Evolutionary conservation across 176 grass and related monocot genomes (phyloP).

Genomic region (Themeda triandra): DNA sequence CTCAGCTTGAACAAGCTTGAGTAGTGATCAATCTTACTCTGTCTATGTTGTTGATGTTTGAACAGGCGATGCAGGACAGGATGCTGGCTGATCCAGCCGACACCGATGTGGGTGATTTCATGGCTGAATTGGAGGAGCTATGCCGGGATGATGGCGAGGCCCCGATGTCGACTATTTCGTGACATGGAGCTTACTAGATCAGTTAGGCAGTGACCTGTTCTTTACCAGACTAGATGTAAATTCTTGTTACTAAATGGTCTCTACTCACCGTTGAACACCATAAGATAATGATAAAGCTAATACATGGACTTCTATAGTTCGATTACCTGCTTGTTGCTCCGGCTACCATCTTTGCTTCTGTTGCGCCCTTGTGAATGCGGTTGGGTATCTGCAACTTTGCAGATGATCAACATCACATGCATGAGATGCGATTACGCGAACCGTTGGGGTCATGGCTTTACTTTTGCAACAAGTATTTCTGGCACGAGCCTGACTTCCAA

Average conservation of each 20-base stretch:
- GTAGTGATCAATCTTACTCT: background rate
- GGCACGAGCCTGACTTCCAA: too few species aligned
- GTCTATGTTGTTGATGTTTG: slow-evolving; percentile 13
- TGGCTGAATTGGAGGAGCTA: slow-evolving; percentile 70
- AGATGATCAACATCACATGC: background rate
- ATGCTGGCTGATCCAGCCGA: slow-evolving; percentile 38
- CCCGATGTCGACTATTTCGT: slow-evolving; percentile 21
- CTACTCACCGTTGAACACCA: slow-evolving; percentile 14
- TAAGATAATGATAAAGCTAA: slow-evolving; percentile 35
- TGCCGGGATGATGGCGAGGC: slow-evolving; percentile 41
- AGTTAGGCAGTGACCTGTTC: slow-evolving; percentile 42
- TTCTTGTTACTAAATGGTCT: slow-evolving; percentile 35
- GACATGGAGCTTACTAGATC: slow-evolving; percentile 45
- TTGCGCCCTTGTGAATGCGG: background rate
- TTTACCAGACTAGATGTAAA: slow-evolving; percentile 61
- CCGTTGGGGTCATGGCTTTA: background rate
- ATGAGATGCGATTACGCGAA: background rate
- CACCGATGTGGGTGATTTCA: slow-evolving; percentile 47
- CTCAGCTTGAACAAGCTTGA: background rate
- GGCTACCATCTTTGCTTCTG: background rate
- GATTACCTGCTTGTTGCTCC: background rate
- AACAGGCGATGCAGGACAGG: slow-evolving; percentile 61
- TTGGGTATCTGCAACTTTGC: background rate
- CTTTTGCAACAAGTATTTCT: background rate
- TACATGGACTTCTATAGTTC: slow-evolving; percentile 27